Evolutionary conservation across 2,329 filamentous ascomycete species (phyloP).

Genomic region (Pyrenophora seminiperda): DNA sequence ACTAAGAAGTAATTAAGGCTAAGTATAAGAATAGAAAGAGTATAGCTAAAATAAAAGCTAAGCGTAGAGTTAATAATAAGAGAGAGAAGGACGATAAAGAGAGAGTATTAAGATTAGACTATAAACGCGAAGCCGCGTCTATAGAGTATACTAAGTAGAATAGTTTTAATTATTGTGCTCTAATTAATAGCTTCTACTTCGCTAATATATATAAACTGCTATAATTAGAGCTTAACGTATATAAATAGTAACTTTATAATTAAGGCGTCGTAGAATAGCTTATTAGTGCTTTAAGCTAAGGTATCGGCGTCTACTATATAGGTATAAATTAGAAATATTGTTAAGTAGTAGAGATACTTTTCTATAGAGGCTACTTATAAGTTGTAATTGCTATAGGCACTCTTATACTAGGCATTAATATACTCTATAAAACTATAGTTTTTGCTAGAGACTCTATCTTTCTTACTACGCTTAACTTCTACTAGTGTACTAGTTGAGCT

Average conservation of each 20-base stretch:
- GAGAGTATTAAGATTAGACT: background rate
- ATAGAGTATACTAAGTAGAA: slow-evolving; percentile 2
- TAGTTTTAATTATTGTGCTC: slow-evolving; percentile 18
- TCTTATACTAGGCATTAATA: slow-evolving; percentile 73
- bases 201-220: slow-evolving; percentile 66
- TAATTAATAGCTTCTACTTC: slow-evolving; percentile 69
- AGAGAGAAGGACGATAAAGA: background rate
- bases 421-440: slow-evolving; percentile 77
- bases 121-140: slow-evolving; percentile 1
- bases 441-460: slow-evolving; percentile 76
- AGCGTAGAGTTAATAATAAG: too few relatives aligned
- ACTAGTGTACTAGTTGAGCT: slow-evolving; percentile 76
- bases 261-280: slow-evolving; percentile 60
- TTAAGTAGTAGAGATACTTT: slow-evolving; percentile 73
- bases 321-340: slow-evolving; percentile 80
- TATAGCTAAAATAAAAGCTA: too few relatives aligned
- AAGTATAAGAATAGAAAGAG: slow-evolving; percentile 7
- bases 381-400: slow-evolving; percentile 78
- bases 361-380: slow-evolving; percentile 71
- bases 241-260: slow-evolving; percentile 58
- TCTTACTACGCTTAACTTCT: slow-evolving; percentile 75
- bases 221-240: slow-evolving; percentile 62
- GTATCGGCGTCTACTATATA: slow-evolving; percentile 77
- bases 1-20: slow-evolving; percentile 7
- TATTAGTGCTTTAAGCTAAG: slow-evolving; percentile 66